These are phyloP conservation scores for Sclerotinia nivalis DNA, from an alignment of 2,329 filamentous ascomycete species.

Conservation along the genomic window DNA sequence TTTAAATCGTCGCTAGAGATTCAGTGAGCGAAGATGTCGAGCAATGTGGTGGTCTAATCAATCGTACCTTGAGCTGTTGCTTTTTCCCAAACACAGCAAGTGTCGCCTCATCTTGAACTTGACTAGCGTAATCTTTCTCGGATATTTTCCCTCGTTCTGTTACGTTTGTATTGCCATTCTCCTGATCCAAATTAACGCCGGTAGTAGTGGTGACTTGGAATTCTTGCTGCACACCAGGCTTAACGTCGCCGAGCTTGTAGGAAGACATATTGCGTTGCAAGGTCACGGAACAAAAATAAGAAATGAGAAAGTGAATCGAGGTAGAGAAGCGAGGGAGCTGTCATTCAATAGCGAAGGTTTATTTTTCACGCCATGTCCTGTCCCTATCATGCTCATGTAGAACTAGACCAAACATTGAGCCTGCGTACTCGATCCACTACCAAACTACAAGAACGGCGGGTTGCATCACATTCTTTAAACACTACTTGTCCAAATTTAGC, in stretches of 20 bases:
- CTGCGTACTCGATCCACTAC: not conserved
- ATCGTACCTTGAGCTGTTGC: conserved; percentile 22
- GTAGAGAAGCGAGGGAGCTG: not conserved
- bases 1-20: conserved; percentile 14
- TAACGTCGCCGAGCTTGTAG: not conserved
- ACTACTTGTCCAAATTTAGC: not conserved
- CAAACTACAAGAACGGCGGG: not conserved
- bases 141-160: not conserved
- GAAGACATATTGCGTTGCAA: conserved; percentile 4
- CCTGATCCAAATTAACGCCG: not conserved
- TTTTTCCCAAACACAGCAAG: conserved; percentile 24
- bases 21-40: not conserved
- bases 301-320: not conserved
- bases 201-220: not conserved
- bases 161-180: not conserved
- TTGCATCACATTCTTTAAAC: not conserved
- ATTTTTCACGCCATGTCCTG: not conserved
- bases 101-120: conserved; percentile 21
- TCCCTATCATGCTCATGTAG: not conserved
- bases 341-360: not conserved
- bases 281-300: not conserved
- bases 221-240: not conserved
- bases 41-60: not conserved
- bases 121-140: not conserved
- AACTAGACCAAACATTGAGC: not conserved